These are phyloP conservation scores for Hyaloscypha variabilis DNA, from an alignment of 495 filamentous ascomycete genomes.

Conservation along the genomic window DNA sequence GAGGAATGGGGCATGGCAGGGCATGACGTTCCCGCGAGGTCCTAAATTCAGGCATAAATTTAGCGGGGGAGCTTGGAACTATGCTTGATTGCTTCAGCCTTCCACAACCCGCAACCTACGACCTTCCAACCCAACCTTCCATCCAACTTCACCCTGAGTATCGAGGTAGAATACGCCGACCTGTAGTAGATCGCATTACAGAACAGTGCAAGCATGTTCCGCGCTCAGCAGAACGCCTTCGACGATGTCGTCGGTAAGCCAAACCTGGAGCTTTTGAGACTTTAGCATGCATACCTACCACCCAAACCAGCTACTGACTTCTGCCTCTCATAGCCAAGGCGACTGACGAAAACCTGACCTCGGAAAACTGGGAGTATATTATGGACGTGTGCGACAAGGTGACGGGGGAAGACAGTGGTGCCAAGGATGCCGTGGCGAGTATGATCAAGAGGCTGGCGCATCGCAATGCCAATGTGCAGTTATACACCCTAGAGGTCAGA, in stretches of 20 bases:
- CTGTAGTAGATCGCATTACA: not conserved
- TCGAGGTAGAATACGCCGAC: not conserved
- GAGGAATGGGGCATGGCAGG: no score
- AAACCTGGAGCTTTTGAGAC: not conserved
- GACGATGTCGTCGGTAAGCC: conserved; percentile 81
- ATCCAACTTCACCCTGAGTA: not conserved
- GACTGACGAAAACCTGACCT: conserved; percentile 97
- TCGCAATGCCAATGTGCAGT: conserved; percentile 98
- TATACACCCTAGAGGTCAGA: conserved; percentile 91
- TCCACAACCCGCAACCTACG: no score
- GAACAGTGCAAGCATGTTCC: conserved; percentile 63
- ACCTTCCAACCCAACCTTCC: not conserved
- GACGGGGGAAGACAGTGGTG: conserved; percentile 54
- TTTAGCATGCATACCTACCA: conserved; percentile 13
- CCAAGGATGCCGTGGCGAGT: conserved; percentile 90
- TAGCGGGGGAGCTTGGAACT: conserved; percentile 16
- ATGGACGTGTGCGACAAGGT: conserved; percentile 99
- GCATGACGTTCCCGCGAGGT: conserved; percentile 13
- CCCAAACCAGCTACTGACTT: conserved; percentile 16
- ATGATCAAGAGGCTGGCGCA: conserved; percentile 97
- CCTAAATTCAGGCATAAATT: conserved; percentile 11
- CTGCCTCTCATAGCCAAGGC: conserved; percentile 75
- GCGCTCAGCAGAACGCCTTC: conserved; percentile 77
- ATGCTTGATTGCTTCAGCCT: not conserved
- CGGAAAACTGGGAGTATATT: conserved; percentile 98